These are phyloP conservation scores for Isatis tinctoria DNA, from an alignment of 345 rosid species.

Conservation along the genomic window DNA sequence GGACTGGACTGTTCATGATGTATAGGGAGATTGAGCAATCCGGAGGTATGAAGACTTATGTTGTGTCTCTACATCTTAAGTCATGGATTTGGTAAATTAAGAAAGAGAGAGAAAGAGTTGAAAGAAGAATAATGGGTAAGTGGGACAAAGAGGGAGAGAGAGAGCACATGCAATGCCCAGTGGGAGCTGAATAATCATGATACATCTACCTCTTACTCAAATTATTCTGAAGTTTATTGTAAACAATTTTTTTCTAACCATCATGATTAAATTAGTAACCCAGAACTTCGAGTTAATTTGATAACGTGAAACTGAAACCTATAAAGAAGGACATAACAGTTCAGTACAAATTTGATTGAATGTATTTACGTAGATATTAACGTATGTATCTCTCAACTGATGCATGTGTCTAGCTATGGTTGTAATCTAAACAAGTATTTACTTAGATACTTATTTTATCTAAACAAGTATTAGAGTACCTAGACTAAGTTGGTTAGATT, in stretches of 20 bases:
- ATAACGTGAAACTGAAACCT: not conserved
- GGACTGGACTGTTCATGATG: not conserved
- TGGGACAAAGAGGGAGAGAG: slow-evolving; percentile 13
- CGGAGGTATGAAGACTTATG: not conserved
- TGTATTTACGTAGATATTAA: too few species aligned
- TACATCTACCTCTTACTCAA: not conserved
- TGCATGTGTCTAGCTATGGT: too few species aligned
- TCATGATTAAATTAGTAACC: not conserved
- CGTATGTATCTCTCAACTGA: too few species aligned
- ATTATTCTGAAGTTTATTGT: not conserved
- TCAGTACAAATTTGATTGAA: too few species aligned
- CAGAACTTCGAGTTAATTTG: not conserved
- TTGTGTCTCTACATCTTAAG: not conserved
- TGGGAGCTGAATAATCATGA: slow-evolving; percentile 13
- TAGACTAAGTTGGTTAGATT: too few species aligned
- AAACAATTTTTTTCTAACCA: not conserved
- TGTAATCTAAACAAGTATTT: too few species aligned
- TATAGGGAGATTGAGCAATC: not conserved
- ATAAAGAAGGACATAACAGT: not conserved
- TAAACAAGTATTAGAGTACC: too few species aligned
- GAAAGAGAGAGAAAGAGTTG: slow-evolving; percentile 2
- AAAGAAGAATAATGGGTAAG: slow-evolving; percentile 11
- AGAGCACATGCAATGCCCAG: slow-evolving; percentile 18
- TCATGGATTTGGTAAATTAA: slow-evolving; percentile 9
- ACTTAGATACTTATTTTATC: too few species aligned